Evolutionary conservation across 768 basidiomycete species (phyloP).

Genomic region (Hypholoma fasciculare): DNA sequence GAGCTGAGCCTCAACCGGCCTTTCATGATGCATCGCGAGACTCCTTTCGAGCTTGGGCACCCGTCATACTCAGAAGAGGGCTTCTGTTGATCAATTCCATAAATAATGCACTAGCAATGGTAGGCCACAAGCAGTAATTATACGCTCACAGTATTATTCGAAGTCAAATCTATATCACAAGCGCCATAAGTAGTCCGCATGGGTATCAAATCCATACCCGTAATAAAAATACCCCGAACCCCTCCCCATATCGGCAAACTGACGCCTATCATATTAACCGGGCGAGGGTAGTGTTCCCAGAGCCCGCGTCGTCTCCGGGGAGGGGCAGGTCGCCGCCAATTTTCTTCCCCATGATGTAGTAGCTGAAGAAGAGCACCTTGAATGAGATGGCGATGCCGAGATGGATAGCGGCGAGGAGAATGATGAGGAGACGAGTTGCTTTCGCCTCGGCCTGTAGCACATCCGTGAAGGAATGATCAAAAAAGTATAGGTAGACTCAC

Average conservation of each 20-base stretch:
- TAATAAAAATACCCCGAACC: slow-evolving; percentile 5
- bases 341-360: slow-evolving; percentile 47
- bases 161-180: slow-evolving; percentile 14
- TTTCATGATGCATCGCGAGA: too few relatives aligned
- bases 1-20: too few relatives aligned
- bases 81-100: too few relatives aligned
- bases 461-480: background rate
- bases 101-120: too few relatives aligned
- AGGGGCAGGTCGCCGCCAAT: slow-evolving; percentile 42
- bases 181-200: slow-evolving; percentile 12
- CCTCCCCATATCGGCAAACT: background rate
- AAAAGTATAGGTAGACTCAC: slow-evolving; percentile 43
- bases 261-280: background rate
- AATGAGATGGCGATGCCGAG: slow-evolving; percentile 80
- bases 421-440: slow-evolving; percentile 79
- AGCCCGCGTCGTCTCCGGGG: slow-evolving; percentile 32
- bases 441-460: slow-evolving; percentile 76
- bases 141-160: slow-evolving; percentile 2
- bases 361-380: slow-evolving; percentile 71
- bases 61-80: too few relatives aligned
- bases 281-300: slow-evolving; percentile 25
- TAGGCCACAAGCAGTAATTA: too few relatives aligned
- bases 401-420: slow-evolving; percentile 75
- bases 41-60: too few relatives aligned
- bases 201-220: slow-evolving; percentile 9